A percentile compares a stretch with the other conserved stretches of the same genome.
Conservation (phyloP, 192 early-diverging fungal species). For the Backusella sp. region DNA sequence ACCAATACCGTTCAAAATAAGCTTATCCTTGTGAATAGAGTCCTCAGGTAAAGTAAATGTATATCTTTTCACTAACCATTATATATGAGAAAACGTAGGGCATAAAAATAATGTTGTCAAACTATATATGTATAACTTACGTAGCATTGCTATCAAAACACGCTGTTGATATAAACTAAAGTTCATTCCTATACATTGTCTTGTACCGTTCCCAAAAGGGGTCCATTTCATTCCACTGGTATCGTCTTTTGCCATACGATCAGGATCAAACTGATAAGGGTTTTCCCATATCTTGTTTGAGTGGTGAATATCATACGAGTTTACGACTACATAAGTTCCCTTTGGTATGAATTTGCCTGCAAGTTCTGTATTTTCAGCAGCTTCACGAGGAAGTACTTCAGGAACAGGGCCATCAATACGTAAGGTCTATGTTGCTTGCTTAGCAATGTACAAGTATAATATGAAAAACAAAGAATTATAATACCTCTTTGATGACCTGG, state of each 20-base stretch:
- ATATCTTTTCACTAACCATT: conserved; percentile 21
- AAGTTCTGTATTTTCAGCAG: conserved; percentile 21
- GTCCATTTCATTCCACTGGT: conserved; percentile 33
- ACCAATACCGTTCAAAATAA: background rate
- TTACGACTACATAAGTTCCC: conserved; percentile 10
- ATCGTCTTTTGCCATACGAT: conserved; percentile 37
- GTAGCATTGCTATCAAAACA: conserved; percentile 52
- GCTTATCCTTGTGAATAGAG: conserved; percentile 11
- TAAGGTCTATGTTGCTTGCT: background rate
- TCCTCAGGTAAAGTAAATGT: conserved; percentile 16
- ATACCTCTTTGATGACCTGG: conserved; percentile 49
- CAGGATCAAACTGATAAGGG: conserved; percentile 49
- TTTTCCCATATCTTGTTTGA: conserved; percentile 33
- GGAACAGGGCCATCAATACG: background rate
- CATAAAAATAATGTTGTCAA: background rate
- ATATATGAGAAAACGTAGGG: background rate
- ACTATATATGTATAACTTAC: conserved; percentile 19
- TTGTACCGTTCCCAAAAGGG: conserved; percentile 59
- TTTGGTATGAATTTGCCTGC: conserved; percentile 26
- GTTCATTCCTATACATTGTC: conserved; percentile 64
- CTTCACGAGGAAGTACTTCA: background rate
- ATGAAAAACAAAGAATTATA: background rate
- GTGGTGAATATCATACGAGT: conserved; percentile 16
- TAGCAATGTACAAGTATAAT: background rate
- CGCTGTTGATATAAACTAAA: conserved; percentile 63